Evolutionary conservation across 352 stramenopile species (phyloP).

Genomic region (Globisporangium paddicum): DNA sequence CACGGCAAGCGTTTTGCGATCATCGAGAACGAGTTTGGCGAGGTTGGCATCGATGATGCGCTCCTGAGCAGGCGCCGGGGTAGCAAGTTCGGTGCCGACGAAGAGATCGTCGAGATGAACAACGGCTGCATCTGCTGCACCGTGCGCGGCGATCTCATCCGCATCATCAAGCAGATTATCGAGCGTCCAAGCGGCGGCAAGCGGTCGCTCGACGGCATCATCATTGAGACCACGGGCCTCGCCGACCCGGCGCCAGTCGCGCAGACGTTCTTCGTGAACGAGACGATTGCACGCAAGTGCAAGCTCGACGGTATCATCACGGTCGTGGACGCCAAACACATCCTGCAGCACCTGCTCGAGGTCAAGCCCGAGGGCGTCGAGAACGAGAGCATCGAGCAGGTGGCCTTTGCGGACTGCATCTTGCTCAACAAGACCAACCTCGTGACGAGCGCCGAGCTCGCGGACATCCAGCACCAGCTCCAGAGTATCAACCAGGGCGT

Average conservation of each 20-base stretch:
- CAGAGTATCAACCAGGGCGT: slow-evolving; percentile 48
- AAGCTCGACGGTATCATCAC: slow-evolving; percentile 94
- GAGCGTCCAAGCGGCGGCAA: slow-evolving; percentile 24
- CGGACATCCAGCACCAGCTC: slow-evolving; percentile 26
- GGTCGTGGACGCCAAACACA: slow-evolving; percentile 94
- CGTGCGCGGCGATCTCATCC: slow-evolving; percentile 81
- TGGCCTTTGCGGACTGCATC: slow-evolving; percentile 95
- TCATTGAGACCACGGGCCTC: slow-evolving; percentile 90
- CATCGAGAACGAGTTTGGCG: slow-evolving; percentile 97
- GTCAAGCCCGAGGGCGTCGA: slow-evolving; percentile 27
- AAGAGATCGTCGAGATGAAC: slow-evolving; percentile 88
- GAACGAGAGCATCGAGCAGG: slow-evolving; percentile 92
- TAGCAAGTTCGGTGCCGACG: slow-evolving; percentile 40
- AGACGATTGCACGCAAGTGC: slow-evolving; percentile 68
- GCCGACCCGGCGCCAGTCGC: slow-evolving; percentile 87
- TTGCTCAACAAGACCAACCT: slow-evolving; percentile 97
- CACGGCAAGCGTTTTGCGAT: slow-evolving; percentile 93
- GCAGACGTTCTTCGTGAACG: slow-evolving; percentile 93
- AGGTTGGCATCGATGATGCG: slow-evolving; percentile 90
- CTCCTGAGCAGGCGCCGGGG: slow-evolving; percentile 52
- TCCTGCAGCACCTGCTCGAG: slow-evolving; percentile 70
- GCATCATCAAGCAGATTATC: slow-evolving; percentile 56
- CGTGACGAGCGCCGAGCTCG: slow-evolving; percentile 75
- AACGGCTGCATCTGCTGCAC: slow-evolving; percentile 98
- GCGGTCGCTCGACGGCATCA: slow-evolving; percentile 64